Conservation (phyloP, 371 early-diverging fungal genomes). For the Zancudomyces culisetae region DNA sequence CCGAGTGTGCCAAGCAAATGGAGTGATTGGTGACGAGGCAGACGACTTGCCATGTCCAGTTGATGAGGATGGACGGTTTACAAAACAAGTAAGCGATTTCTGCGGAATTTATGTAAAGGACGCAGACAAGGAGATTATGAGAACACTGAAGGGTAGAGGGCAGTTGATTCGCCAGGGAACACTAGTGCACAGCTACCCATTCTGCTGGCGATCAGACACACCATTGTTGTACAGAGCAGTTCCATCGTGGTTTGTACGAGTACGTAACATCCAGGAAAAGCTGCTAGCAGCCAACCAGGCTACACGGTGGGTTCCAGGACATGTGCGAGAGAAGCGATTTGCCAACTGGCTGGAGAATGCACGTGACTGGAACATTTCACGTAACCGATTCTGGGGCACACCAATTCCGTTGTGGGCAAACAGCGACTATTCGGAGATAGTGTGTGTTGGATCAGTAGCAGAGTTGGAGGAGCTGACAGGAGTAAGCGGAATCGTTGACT, state of each 20-base stretch:
- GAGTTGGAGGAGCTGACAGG: constrained; percentile 92
- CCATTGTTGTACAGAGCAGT: constrained; percentile 98
- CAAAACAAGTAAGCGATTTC: constrained; percentile 64
- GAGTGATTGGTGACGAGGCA: constrained; percentile 70
- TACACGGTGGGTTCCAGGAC: constrained; percentile 96
- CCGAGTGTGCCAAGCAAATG: constrained; percentile 77
- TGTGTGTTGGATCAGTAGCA: constrained; percentile 89
- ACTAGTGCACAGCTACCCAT: constrained; percentile 80
- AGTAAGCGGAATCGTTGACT: constrained; percentile 69
- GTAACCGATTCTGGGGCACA: constrained; percentile 99
- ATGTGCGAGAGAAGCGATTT: constrained; percentile 96
- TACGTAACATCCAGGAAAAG: constrained; percentile 64
- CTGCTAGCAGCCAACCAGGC: constrained; percentile 78
- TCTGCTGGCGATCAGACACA: constrained; percentile 98
- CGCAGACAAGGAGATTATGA: constrained; percentile 92
- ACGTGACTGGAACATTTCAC: constrained; percentile 98
- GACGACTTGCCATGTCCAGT: constrained; percentile 83
- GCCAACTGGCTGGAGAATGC: constrained; percentile 98
- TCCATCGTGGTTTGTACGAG: constrained; percentile 98
- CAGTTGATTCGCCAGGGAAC: constrained; percentile 81
- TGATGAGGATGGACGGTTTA: constrained; percentile 85
- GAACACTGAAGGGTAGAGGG: constrained; percentile 63
- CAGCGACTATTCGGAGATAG: constrained; percentile 81
- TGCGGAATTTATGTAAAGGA: constrained; percentile 91
- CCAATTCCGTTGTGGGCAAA: constrained; percentile 99